These are phyloP conservation scores for Chaetothyriales sp. DNA, from an alignment of 2,329 filamentous ascomycete species.

Conservation along the genomic window DNA sequence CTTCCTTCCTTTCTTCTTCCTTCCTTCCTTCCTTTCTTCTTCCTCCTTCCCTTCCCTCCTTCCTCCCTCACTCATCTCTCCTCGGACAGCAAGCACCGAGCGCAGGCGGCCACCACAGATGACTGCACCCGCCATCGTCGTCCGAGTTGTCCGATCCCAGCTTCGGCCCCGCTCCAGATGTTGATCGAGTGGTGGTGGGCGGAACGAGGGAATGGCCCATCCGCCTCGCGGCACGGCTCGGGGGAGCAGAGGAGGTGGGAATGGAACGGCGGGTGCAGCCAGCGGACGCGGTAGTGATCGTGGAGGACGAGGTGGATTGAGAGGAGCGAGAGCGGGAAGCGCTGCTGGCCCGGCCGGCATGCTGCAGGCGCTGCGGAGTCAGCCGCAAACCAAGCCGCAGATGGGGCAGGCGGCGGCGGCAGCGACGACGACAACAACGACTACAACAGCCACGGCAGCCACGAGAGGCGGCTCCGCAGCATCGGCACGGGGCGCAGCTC, in stretches of 20 bases:
- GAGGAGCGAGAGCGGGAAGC: background rate
- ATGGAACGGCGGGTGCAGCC: background rate
- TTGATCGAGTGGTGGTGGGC: background rate
- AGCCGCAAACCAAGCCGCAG: background rate
- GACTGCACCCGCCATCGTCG: background rate
- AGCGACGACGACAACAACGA: background rate
- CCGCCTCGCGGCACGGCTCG: background rate
- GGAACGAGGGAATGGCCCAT: background rate
- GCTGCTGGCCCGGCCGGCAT: constrained; percentile 6
- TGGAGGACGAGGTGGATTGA: constrained; percentile 8
- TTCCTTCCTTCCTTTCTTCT: no score
- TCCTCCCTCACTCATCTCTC: no score
- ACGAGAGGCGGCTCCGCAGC: background rate
- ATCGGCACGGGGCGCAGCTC: background rate
- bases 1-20: no score
- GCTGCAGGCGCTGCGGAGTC: constrained; percentile 8
- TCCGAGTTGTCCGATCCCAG: background rate
- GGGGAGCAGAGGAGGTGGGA: background rate
- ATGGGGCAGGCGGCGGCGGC: background rate
- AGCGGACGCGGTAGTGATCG: constrained; percentile 11
- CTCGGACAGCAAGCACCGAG: background rate
- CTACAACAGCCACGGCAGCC: background rate
- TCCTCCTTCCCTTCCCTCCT: background rate
- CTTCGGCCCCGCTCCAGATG: background rate
- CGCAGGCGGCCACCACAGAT: background rate